Evolutionary conservation across 2,329 filamentous ascomycete species (phyloP), one percentile per base, ranked within the genome.

Genomic region (Arthrobotrys megalospora): DNA sequence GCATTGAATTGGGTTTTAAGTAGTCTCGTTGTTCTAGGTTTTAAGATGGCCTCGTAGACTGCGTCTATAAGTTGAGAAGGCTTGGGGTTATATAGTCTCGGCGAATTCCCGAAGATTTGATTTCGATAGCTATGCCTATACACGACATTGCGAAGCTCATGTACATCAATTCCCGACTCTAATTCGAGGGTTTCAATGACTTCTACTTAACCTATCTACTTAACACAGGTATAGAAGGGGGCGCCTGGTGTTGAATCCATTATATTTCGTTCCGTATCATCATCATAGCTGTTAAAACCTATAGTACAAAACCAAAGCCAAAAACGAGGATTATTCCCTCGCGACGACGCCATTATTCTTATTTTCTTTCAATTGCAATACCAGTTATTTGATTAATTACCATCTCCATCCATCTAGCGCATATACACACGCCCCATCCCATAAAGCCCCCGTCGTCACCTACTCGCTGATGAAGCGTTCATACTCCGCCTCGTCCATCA

Each of bases 401-500:
- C 24, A 8, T 28, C 47, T 34, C 48, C 7, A 19, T 36, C 47
- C 16, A 7, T 16, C 16, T 32, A 47, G 5, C 6, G 50, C n/a
- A 53, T 63, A 28, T 36, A 58, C 12, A 45, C 21, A n/a, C 12
- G 28, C 2, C n/a, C 16, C 58, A 63, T 58, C 38, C 8, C 80
- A 5, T 28, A 5, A 28, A 5, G 24, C 82, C 76, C 83, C 83
- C 81, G 88, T 87, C 82, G 88, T 87, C 21, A 12, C 34, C 43
- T 68, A 70, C n/a, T 65, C 47, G 0, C n/a, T 10, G 6, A 90
- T 92, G 83, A 94, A 94, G 45, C 87, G 87, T 86, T 91, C 91
- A 86, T 99, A 98, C 80, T 89, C 90, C 82, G 91, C 89, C 79
- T 87, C 88, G 83, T 90, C 91, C 92, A 98, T 93, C 83, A 97